phyloP scores from a whole-genome alignment of 305 asterid genomes.

The Petunia hybrid region DNA sequence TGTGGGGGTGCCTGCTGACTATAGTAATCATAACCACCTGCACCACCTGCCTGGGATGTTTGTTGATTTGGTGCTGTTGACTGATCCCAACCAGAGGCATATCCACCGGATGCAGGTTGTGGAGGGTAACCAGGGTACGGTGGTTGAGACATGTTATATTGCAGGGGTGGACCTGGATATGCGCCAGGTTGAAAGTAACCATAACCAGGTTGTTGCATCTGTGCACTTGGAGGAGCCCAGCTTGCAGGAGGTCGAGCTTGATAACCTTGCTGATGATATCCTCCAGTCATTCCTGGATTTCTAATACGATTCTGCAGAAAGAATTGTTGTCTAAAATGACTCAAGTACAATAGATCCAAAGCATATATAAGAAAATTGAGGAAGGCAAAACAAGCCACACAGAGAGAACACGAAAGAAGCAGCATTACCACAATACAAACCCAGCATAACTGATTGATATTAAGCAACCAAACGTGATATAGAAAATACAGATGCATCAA shows the following conservation, averaged over 20 bases:
- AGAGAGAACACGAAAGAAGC: not conserved
- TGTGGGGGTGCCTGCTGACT: conserved; percentile 72
- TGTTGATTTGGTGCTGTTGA: conserved; percentile 65
- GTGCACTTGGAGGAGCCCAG: conserved; percentile 87
- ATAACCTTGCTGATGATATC: conserved; percentile 90
- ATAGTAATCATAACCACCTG: conserved; percentile 90
- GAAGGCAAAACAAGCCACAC: conserved; percentile 16
- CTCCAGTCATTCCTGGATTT: conserved; percentile 72
- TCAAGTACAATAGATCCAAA: not conserved
- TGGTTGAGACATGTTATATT: conserved; percentile 69
- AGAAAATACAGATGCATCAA: conserved; percentile 12
- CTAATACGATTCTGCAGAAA: conserved; percentile 43
- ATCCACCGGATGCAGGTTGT: conserved; percentile 73
- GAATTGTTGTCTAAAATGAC: not conserved
- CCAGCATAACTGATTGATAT: not conserved
- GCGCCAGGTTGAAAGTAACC: conserved; percentile 88
- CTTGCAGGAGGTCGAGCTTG: conserved; percentile 81
- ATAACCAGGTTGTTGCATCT: conserved; percentile 89
- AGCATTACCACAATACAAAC: conserved; percentile 16
- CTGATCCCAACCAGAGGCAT: conserved; percentile 88
- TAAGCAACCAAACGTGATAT: not conserved
- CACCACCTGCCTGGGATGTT: conserved; percentile 72
- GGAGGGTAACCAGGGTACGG: conserved; percentile 76
- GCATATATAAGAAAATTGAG: not conserved
- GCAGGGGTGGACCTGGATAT: conserved; percentile 75